These are phyloP conservation scores for Trichoderma semiorbis DNA, from an alignment of 2,329 filamentous ascomycete species.

Conservation along the genomic window DNA sequence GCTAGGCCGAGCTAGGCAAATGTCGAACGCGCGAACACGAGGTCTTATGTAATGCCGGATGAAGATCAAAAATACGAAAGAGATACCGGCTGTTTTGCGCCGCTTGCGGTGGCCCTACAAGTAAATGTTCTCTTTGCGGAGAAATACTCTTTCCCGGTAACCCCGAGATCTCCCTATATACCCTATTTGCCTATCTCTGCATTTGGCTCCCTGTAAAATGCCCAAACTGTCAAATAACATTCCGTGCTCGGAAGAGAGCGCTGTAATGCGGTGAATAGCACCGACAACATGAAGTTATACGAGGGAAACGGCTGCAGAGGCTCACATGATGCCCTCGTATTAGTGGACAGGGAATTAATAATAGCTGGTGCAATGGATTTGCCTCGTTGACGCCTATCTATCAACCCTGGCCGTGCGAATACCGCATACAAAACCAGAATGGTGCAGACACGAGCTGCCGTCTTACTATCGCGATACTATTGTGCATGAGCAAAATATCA, in stretches of 20 bases:
- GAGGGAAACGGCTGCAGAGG: neutral
- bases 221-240: neutral
- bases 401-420: neutral
- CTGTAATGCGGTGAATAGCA: neutral
- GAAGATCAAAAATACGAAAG: neutral
- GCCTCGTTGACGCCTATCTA: neutral
- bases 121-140: neutral
- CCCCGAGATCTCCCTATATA: neutral
- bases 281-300: neutral
- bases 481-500: neutral
- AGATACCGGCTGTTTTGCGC: neutral
- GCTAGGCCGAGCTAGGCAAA: conserved; percentile 3
- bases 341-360: neutral
- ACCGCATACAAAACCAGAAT: neutral
- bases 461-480: neutral
- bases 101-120: neutral
- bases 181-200: neutral
- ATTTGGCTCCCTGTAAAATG: neutral
- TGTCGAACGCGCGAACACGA: conserved; percentile 11
- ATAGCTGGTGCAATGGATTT: neutral
- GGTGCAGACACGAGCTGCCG: neutral
- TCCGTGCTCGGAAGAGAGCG: neutral
- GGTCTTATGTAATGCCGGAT: conserved; percentile 12
- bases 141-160: neutral
- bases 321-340: neutral